Base-by-base conservation (phyloP, 2,329 filamentous ascomycete species). In the Ascochyta rabiei region DNA sequence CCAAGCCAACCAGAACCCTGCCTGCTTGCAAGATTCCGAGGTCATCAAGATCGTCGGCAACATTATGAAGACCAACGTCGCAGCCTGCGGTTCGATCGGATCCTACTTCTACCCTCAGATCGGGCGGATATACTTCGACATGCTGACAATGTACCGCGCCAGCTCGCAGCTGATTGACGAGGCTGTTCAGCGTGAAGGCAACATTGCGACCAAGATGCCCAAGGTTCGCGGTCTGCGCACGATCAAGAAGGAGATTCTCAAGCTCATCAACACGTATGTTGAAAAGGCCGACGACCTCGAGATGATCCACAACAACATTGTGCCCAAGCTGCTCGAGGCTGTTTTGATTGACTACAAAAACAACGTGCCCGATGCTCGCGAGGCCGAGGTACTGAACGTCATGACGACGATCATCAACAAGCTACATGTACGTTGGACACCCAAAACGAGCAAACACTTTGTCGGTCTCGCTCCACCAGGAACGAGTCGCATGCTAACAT, bases 21-120 rank as follows among this genome's bases (percentile, higher is more conserved):
- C 87, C 19, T 92, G 95, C 63, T 82, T 99, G 12, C 91, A 98
- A 75, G 92, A 98, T 70, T 82, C 88, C 10, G 93, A 99, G 66
- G 96, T 93, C 0, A 98, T 99, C 80, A 99, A 99, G 81, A 88
- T 99, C 64, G 93, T 99, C 60, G 95, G 95, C 63, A 99, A 99
- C 78, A 97, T 99, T 73, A 99, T 99, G 95, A 99, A 99, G 84
- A 99, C 95, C 0, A 99, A 99, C 68, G 95, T 99, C 4, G 93
- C 96, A n/a, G 95, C 95, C 31, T 99, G 95, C 76, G 91, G 90
- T 31, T 98, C 95, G 0, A 95, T 99, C 54, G 95, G 96, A 30
- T 87, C 91, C 47, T 99, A 98, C 78, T 99, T 99, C 77, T 97
- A 96, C 71, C 93, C 95, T 12, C 95, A 99, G 74, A 96, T 99